phyloP scores from a whole-genome alignment of 371 early-diverging fungal genomes.

The Rhizomucor miehei region DNA sequence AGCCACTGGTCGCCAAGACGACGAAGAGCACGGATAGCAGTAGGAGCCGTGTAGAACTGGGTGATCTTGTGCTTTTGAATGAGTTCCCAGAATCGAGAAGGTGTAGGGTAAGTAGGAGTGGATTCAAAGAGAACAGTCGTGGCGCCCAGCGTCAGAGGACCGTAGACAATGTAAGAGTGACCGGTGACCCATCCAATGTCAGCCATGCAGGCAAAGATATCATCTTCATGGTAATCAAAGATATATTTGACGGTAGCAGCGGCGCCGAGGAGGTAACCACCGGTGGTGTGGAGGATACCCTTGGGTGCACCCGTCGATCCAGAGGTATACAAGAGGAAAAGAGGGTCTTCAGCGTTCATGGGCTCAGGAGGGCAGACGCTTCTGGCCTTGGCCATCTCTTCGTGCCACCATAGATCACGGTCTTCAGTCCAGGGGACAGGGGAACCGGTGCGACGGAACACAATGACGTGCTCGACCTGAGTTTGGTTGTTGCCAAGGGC shows the following conservation, averaged over 20 bases:
- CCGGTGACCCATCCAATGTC: conserved; percentile 87
- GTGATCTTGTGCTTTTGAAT: conserved; percentile 91
- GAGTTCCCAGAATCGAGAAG: conserved; percentile 81
- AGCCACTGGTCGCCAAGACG: conserved; percentile 84
- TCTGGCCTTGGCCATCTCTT: conserved; percentile 71
- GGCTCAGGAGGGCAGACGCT: conserved; percentile 80
- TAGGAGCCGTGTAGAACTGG: conserved; percentile 99
- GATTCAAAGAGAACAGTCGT: conserved; percentile 96
- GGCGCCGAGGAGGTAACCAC: conserved; percentile 94
- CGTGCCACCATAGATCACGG: conserved; percentile 91
- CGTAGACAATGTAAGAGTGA: conserved; percentile 93
- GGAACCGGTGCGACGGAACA: conserved; percentile 83
- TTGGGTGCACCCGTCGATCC: conserved; percentile 98
- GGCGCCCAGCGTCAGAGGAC: conserved; percentile 86
- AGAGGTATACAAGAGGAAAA: conserved; percentile 97
- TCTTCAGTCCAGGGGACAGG: conserved; percentile 67
- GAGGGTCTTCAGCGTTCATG: conserved; percentile 90
- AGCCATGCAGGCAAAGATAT: conserved; percentile 82
- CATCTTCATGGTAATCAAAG: conserved; percentile 85
- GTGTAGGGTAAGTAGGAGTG: conserved; percentile 83
- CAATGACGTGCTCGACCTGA: conserved; percentile 80
- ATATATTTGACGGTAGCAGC: conserved; percentile 87
- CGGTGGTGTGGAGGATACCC: conserved; percentile 93
- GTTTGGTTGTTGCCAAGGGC: conserved; percentile 65
- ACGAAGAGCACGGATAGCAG: conserved; percentile 94